Evolutionary conservation across 2,329 filamentous ascomycete species (phyloP).

Genomic region (Cyphellophora attinorum): DNA sequence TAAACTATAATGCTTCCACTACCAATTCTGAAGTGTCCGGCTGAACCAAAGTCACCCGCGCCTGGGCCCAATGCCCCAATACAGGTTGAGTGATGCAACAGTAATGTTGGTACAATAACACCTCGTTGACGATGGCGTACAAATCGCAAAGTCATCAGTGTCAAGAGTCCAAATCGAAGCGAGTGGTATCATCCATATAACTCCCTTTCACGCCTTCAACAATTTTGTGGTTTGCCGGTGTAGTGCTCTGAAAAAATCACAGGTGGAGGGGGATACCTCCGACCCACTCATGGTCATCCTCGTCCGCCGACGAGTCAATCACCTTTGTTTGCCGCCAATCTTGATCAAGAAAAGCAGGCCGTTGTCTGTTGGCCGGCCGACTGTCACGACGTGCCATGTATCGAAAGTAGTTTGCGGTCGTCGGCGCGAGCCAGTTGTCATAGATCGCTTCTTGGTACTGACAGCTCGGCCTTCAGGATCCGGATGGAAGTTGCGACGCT

Average conservation of each 20-base stretch:
- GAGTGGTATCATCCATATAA: no score
- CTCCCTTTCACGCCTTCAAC: no score
- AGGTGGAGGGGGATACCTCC: conserved; percentile 61
- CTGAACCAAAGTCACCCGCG: conserved; percentile 2
- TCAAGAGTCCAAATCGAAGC: conserved; percentile 19
- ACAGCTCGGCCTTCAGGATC: conserved; percentile 45
- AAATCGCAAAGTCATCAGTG: conserved; percentile 20
- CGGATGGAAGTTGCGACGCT: conserved; percentile 58
- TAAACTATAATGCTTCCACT: conserved; percentile 4
- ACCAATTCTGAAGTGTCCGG: conserved; percentile 3
- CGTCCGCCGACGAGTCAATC: conserved; percentile 23
- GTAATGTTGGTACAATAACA: conserved; percentile 20
- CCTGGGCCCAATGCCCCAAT: conserved; percentile 7
- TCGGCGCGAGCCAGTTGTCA: conserved; percentile 31
- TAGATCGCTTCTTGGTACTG: conserved; percentile 33
- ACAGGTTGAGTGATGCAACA: conserved; percentile 8
- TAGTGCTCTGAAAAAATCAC: no score
- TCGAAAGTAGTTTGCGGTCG: conserved; percentile 23
- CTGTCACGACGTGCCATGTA: conserved; percentile 25
- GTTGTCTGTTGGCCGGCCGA: conserved; percentile 23
- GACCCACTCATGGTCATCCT: conserved; percentile 86
- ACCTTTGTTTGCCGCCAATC: conserved; percentile 35
- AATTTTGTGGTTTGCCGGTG: no score
- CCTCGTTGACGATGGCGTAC: conserved; percentile 14
- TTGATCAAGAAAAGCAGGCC: conserved; percentile 31